Evolutionary conservation across 768 basidiomycete species (phyloP), one percentile per base, ranked within the genome.

Genomic region (Dendrothele bispora): DNA sequence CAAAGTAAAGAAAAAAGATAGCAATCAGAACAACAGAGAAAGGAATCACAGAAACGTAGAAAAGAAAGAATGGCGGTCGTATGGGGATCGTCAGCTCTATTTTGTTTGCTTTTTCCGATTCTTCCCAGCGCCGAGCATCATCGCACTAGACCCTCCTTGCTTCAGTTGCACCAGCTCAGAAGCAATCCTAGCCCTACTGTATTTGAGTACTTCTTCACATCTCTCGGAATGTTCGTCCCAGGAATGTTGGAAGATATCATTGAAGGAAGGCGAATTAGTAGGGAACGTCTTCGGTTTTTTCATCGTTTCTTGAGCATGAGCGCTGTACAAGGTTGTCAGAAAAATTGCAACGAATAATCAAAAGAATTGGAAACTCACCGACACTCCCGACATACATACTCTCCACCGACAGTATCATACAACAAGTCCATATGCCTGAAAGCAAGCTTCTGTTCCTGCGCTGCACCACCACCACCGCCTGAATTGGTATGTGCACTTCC

Each of bases 351-450:
- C 20, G 17, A 21, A 12, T 3, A 32, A 11, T 15, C 10, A 15
- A 44, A 17, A 32, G 3, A 5, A 10, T 5, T 5, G 11, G 26
- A 5, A 35, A 43, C 43, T 37, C 11, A 46, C 44, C 44, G 44
- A 17, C 44, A 46, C 11, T 46, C 44, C 22, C 44, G 21, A 34
- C 44, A 46, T 6, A 46, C 11, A n/a, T 46, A 46, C 29, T 46
- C 44, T n/a, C 32, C 32, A 15, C 22, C 44, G 12, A 46, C 34
- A 21, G 44, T 46, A 15, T 46, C 44, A 27, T 46, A 46, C 5
- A 46, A 24, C 35, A 46, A 24, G 8, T 36, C 44, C 24, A 46
- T 20, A n/a, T 46, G 44, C 27, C 38, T 46, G 25, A 46, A 46
- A 17, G 44, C 36, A 3, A 46, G 25, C 22, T 46, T 34, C 10